Conservation (phyloP, 305 asterid species). For the Euphrasia arctica region DNA sequence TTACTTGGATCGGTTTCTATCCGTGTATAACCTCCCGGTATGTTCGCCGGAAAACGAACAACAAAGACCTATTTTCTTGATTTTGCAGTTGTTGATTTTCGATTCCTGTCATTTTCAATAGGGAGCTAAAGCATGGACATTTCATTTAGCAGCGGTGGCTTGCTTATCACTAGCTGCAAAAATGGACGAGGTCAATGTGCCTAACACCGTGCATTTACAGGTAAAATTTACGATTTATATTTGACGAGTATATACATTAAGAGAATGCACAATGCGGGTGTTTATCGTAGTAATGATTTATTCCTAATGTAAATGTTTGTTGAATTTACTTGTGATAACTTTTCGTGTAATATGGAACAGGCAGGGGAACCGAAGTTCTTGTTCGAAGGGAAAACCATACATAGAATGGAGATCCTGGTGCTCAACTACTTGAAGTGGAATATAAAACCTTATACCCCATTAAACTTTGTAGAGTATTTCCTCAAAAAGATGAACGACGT, state of each 20-base stretch:
- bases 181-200: constrained; percentile 64
- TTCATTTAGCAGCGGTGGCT: constrained; percentile 62
- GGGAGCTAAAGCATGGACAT: constrained; percentile 53
- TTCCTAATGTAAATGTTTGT: background rate
- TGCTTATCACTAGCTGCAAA: constrained; percentile 82
- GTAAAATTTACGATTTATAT: constrained; percentile 29
- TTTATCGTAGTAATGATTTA: background rate
- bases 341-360: constrained; percentile 37
- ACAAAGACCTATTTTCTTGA: constrained; percentile 2
- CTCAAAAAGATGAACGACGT: constrained; percentile 37
- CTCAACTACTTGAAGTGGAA: constrained; percentile 64
- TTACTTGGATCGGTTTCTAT: constrained; percentile 71
- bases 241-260: background rate
- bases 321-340: constrained; percentile 10
- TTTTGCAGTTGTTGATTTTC: constrained; percentile 7
- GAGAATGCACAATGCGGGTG: background rate
- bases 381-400: constrained; percentile 57
- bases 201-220: constrained; percentile 59
- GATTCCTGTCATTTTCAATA: constrained; percentile 31
- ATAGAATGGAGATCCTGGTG: constrained; percentile 74
- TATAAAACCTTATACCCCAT: constrained; percentile 62
- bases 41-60: constrained; percentile 16
- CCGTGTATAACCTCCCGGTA: constrained; percentile 56
- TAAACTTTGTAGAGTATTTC: constrained; percentile 57
- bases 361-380: constrained; percentile 53